Base-by-base conservation (phyloP, 2,329 filamentous ascomycete genomes). In the Clarireedia monteithiana region DNA sequence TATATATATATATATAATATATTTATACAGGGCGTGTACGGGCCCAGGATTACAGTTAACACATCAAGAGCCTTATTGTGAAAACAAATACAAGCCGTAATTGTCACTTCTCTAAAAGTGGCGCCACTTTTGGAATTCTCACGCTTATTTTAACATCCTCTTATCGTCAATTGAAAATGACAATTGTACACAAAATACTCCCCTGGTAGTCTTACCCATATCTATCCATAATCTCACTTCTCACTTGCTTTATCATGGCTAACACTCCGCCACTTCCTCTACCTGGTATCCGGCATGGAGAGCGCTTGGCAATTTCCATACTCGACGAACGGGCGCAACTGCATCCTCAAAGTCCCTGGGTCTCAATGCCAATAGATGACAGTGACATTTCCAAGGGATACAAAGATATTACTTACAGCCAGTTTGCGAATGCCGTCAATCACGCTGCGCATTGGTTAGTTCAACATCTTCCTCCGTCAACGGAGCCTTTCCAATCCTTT, bases 211-310 rank as follows among this genome's bases (percentile, higher is more conserved):
- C 38, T 17, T 4, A 17, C 38, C 15, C 2, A 17, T 14, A 17
- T 40, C 17, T 3, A 15, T n/a, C 5, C 6, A 17, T 17, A 40
- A 17, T 14, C 38, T 17, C 15, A 17, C 17, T 40, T 40, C 38
- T 17, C 15, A 17, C 7, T 40, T 40, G 15, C 38, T 40, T 2
- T 17, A 50, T 30, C 48, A 50, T 50, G 48, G 20, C 36, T 2
- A 30, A 42, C 23, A 50, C 48, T 5, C 36, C 20, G 2, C 9
- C 36, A 14, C 36, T 50, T 27, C 48, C 48, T 42, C 38, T 50
- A 15, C 53, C 46, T 44, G 38, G 36, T 15, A n/a, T 55, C 10
- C 38, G 36, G 38, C 47, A 55, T 55, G 39, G 47, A 44, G 53
- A 50, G 26, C 53, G 47, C 27, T 2, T 55, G 1, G 26, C 26